A percentile compares a stretch with the other conserved stretches of the same genome.
Conservation (phyloP, 208 protist species). For the Phytomonas francai region DNA sequence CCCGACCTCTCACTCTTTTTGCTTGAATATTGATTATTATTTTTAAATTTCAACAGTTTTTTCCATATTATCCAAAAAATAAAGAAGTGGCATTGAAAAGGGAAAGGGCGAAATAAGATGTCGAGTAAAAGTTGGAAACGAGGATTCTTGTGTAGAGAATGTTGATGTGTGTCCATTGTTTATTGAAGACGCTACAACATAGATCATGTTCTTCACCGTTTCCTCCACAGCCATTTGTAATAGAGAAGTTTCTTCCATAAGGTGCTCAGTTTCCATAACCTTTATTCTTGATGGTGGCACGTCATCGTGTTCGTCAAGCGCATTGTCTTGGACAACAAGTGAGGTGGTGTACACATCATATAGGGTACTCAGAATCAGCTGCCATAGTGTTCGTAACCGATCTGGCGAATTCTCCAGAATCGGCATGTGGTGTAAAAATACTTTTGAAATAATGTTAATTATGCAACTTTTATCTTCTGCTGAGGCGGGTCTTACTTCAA, state of each 20-base stretch:
- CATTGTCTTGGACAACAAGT: slow-evolving; percentile 2
- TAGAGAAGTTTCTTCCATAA: slow-evolving; percentile 28
- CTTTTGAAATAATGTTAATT: slow-evolving; percentile 57
- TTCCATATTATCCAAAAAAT: slow-evolving; percentile 28
- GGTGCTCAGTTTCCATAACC: neutral
- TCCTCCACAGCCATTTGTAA: slow-evolving; percentile 80
- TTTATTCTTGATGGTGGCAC: neutral
- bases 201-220: slow-evolving; percentile 82
- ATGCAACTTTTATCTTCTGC: slow-evolving; percentile 65
- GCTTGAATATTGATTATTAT: neutral
- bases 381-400: slow-evolving; percentile 49
- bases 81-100: slow-evolving; percentile 35
- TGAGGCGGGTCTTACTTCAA: slow-evolving; percentile 4
- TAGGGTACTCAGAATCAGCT: slow-evolving; percentile 61
- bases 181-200: slow-evolving; percentile 39
- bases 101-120: slow-evolving; percentile 42
- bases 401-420: slow-evolving; percentile 20
- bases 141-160: slow-evolving; percentile 1
- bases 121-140: slow-evolving; percentile 34
- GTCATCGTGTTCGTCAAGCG: neutral
- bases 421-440: slow-evolving; percentile 51
- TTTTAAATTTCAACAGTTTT: neutral
- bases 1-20: neutral
- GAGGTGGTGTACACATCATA: slow-evolving; percentile 64
- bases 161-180: neutral